Evolutionary conservation across 2,329 filamentous ascomycete genomes (phyloP), one percentile per base, ranked within the genome.

Genomic region (Fusarium sp.): DNA sequence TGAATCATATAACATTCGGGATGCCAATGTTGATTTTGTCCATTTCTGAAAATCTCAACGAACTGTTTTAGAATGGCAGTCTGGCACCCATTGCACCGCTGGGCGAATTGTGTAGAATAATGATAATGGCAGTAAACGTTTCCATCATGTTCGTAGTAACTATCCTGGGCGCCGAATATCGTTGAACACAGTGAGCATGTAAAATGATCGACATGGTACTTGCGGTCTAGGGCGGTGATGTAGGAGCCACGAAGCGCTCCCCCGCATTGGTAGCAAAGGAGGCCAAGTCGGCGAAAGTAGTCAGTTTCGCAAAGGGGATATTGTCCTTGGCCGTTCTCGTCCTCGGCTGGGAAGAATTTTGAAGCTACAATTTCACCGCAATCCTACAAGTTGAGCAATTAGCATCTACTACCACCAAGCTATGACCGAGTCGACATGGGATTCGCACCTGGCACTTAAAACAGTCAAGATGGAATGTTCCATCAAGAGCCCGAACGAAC

Each of bases 1-100:
- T 99, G 96, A 68, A 99, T 99, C 96, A 99, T 99, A 81, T 99
- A 99, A 81, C 96, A 99, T 81, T 99, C 96, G 3, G 96, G 96
- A 78, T 99, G 96, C 96, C 96, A 99, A 79, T 99, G 96, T 77
- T 99, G 96, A 77, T 98, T 98, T 78, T 97, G 93, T 3, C 95
- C 95, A 80, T 98, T 98, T 74, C 96, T 91, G 81, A 94, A 99
- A 66, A 99, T 98, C 80, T 99, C 96, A 65, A 99, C 96, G 79
- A 99, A 99, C 79, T 99, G 96, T 83, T 99, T 99, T 44, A 99
- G 85, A 69, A 99, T 99, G 54, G 96, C 93, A 4, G 95, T 98
- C 76, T 97, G 94, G 77, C 96, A 99, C 70, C 96, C 96, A 79
- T 97, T 97, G 80, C 96, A 99, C 58, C 93, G 88, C 78, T 98